Evolutionary conservation across 495 filamentous ascomycete genomes (phyloP).

Genomic region (Neurospora sp.): DNA sequence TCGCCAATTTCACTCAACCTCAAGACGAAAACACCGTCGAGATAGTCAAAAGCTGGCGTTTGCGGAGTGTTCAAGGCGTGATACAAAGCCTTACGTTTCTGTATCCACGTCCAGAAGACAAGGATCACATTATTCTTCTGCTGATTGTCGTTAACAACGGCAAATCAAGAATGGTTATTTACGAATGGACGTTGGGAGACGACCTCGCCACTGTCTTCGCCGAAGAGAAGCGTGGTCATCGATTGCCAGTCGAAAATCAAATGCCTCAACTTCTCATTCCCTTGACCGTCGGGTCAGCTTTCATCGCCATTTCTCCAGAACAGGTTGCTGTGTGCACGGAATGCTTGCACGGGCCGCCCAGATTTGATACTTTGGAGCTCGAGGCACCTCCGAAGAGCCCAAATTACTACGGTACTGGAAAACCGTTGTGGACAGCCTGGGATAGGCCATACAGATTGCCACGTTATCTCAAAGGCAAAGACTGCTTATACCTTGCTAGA

Average conservation of each 20-base stretch:
- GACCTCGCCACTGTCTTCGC: slow-evolving; percentile 22
- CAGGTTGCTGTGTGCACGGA: slow-evolving; percentile 52
- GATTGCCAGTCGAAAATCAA: slow-evolving; percentile 49
- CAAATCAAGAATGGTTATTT: slow-evolving; percentile 54
- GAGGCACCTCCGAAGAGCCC: slow-evolving; percentile 18
- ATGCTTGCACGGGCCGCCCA: slow-evolving; percentile 40
- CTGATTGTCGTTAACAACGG: slow-evolving; percentile 54
- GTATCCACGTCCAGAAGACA: slow-evolving; percentile 53
- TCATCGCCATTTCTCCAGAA: slow-evolving; percentile 50
- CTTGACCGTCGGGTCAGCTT: slow-evolving; percentile 52
- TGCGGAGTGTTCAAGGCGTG: slow-evolving; percentile 54
- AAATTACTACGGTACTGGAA: slow-evolving; percentile 27
- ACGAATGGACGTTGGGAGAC: slow-evolving; percentile 58
- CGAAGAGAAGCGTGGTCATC: slow-evolving; percentile 35
- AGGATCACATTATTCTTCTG: slow-evolving; percentile 63
- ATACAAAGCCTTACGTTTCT: slow-evolving; percentile 86
- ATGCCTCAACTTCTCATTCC: slow-evolving; percentile 60
- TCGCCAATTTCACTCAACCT: slow-evolving; percentile 33
- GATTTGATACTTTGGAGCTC: slow-evolving; percentile 28
- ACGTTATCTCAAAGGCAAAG: slow-evolving; percentile 47
- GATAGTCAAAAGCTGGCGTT: slow-evolving; percentile 40
- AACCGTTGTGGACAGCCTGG: slow-evolving; percentile 54
- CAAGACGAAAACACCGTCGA: slow-evolving; percentile 26
- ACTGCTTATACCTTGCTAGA: slow-evolving; percentile 68
- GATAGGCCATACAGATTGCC: slow-evolving; percentile 56